phyloP scores from a whole-genome alignment of 2,329 filamentous ascomycete genomes.

The Gnomoniopsis smithogilvyi region DNA sequence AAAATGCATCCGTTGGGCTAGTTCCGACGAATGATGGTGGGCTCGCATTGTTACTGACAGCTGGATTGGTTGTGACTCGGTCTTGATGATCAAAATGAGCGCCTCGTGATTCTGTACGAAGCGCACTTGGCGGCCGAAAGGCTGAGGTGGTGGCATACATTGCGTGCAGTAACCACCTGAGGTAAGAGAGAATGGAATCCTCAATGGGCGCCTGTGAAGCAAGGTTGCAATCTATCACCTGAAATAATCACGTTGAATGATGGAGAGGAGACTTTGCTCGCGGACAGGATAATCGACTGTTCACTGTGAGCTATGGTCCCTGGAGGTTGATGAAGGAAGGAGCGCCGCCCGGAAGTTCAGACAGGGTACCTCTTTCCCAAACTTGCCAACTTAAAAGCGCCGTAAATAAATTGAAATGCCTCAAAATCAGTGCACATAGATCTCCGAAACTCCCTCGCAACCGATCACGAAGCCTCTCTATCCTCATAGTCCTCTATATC shows the following conservation, averaged over 20 bases:
- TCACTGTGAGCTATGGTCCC: no score
- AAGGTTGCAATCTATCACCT: no score
- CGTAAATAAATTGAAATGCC: no score
- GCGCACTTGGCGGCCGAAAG: background rate
- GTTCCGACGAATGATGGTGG: background rate
- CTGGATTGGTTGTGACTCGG: background rate
- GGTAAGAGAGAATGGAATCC: background rate
- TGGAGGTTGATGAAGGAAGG: background rate
- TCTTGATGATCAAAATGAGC: background rate
- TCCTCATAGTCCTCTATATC: no score
- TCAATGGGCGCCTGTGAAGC: background rate
- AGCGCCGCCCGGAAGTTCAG: background rate
- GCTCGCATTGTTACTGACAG: background rate
- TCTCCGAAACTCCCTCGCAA: no score
- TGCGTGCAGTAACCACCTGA: background rate
- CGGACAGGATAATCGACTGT: no score
- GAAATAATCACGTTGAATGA: no score
- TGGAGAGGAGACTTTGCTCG: no score
- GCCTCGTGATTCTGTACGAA: background rate
- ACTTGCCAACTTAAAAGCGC: background rate
- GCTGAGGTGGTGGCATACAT: background rate
- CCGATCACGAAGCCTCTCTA: no score
- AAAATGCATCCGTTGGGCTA: conserved; percentile 13
- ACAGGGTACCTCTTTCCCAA: background rate
- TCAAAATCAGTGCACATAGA: background rate